Evolutionary conservation across 2,329 filamentous ascomycete genomes (phyloP).

Genomic region (Myriosclerotinia duriaeana): DNA sequence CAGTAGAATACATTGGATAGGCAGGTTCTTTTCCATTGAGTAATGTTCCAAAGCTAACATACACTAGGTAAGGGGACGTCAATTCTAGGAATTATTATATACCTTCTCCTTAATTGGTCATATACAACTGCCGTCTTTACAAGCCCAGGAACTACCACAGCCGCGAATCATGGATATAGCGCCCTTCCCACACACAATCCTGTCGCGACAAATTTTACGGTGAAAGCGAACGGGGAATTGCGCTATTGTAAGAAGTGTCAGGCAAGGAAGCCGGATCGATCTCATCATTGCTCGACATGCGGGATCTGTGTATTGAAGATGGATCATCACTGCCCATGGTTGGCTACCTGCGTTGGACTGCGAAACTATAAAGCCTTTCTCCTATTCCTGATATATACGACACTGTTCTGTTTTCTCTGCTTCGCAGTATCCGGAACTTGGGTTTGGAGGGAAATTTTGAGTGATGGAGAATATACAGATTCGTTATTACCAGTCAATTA

Average conservation of each 20-base stretch:
- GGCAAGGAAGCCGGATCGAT: conserved; percentile 87
- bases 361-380: conserved; percentile 95
- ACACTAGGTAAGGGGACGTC: conserved; percentile 55
- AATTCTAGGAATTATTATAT: conserved; percentile 67
- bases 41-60: conserved; percentile 23
- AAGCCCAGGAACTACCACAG: conserved; percentile 71
- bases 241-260: conserved; percentile 98
- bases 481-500: conserved; percentile 85
- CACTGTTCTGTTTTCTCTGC: conserved; percentile 77
- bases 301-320: conserved; percentile 95
- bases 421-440: conserved; percentile 77
- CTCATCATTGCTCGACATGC: conserved; percentile 96
- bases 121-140: conserved; percentile 95
- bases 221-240: conserved; percentile 83
- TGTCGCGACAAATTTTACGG: conserved; percentile 74
- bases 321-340: conserved; percentile 99
- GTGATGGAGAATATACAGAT: conserved; percentile 68
- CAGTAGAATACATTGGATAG: conserved; percentile 54
- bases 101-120: conserved; percentile 76
- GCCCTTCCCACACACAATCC: conserved; percentile 70
- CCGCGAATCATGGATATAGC: conserved; percentile 66
- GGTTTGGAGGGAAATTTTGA: conserved; percentile 81
- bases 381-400: conserved; percentile 87
- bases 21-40: conserved; percentile 43
- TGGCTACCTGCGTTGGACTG: conserved; percentile 91